These are phyloP conservation scores for Trichoderma koningiopsis DNA, from an alignment of 2,329 filamentous ascomycete species.

Conservation along the genomic window DNA sequence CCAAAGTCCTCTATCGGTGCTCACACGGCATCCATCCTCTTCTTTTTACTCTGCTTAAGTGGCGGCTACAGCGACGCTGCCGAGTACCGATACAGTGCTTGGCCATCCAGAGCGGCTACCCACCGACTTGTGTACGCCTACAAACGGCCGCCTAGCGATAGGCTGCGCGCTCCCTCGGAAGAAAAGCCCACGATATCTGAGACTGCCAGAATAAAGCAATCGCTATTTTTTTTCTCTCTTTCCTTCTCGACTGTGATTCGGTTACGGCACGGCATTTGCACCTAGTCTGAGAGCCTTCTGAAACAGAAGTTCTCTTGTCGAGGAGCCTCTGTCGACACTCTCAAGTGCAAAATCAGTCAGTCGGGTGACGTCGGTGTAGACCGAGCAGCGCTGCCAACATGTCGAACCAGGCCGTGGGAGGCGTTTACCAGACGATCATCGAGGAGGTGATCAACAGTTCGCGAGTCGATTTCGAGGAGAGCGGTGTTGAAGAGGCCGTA, in stretches of 20 bases:
- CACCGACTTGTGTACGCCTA: conserved; percentile 26
- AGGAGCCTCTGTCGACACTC: background rate
- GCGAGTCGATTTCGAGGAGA: conserved; percentile 94
- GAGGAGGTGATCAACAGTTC: conserved; percentile 89
- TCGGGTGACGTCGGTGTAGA: conserved; percentile 21
- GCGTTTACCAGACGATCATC: conserved; percentile 77
- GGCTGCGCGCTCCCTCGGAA: conserved; percentile 6
- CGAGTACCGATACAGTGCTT: conserved; percentile 13
- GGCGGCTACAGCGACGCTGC: conserved; percentile 11
- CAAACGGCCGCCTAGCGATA: conserved; percentile 11
- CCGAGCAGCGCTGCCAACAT: conserved; percentile 43
- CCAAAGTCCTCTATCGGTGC: background rate
- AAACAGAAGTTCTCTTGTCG: background rate
- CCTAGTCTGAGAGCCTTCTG: background rate
- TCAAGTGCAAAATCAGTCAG: conserved; percentile 16
- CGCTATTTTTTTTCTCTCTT: background rate
- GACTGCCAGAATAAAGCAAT: background rate
- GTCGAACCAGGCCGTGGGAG: conserved; percentile 66
- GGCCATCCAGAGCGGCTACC: conserved; percentile 21
- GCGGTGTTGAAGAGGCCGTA: conserved; percentile 83
- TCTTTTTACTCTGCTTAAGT: conserved; percentile 8
- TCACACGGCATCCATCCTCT: background rate
- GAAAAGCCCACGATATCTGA: background rate
- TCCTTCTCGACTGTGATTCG: background rate
- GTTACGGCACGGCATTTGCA: background rate